Evolutionary conservation across 352 stramenopile genomes (phyloP).

Genomic region (Globisporangium orthogonon): DNA sequence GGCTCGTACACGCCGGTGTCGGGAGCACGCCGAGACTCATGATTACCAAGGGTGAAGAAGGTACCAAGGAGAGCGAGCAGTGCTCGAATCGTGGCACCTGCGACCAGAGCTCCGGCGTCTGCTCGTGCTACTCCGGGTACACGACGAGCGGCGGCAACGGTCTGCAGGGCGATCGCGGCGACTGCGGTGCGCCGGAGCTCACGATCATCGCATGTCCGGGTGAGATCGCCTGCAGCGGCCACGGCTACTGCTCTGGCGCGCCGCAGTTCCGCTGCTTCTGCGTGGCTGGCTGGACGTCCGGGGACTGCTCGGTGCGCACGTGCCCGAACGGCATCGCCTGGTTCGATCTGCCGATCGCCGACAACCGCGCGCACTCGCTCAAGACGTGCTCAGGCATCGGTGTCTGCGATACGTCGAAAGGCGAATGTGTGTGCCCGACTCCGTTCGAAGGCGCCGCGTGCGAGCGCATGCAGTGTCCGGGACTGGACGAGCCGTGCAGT

Average conservation of each 20-base stretch:
- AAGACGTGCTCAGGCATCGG: slow-evolving; percentile 61
- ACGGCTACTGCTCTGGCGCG: slow-evolving; percentile 62
- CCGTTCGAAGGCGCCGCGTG: slow-evolving; percentile 66
- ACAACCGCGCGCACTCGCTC: slow-evolving; percentile 49
- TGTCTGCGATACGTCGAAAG: slow-evolving; percentile 50
- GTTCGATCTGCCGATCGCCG: slow-evolving; percentile 53
- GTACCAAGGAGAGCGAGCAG: slow-evolving; percentile 88
- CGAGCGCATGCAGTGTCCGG: slow-evolving; percentile 62
- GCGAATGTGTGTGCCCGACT: slow-evolving; percentile 55
- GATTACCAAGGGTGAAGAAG: slow-evolving; percentile 56
- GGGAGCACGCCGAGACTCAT: slow-evolving; percentile 37
- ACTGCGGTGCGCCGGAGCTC: slow-evolving; percentile 50
- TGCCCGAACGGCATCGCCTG: slow-evolving; percentile 57
- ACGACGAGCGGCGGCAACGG: slow-evolving; percentile 64
- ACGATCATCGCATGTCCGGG: slow-evolving; percentile 52
- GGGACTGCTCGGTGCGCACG: slow-evolving; percentile 64
- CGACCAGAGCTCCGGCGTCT: slow-evolving; percentile 74
- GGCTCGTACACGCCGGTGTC: slow-evolving; percentile 47
- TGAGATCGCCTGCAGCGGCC: slow-evolving; percentile 56
- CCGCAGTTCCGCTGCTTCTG: slow-evolving; percentile 74
- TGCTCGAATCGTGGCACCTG: slow-evolving; percentile 70
- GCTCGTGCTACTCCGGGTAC: slow-evolving; percentile 79
- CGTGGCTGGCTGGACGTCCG: slow-evolving; percentile 43
- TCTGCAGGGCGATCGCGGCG: slow-evolving; percentile 44
- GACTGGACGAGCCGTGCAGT: slow-evolving; percentile 46